Conservation (phyloP, 2,329 filamentous ascomycete genomes). For the Diaporthe sp. region DNA sequence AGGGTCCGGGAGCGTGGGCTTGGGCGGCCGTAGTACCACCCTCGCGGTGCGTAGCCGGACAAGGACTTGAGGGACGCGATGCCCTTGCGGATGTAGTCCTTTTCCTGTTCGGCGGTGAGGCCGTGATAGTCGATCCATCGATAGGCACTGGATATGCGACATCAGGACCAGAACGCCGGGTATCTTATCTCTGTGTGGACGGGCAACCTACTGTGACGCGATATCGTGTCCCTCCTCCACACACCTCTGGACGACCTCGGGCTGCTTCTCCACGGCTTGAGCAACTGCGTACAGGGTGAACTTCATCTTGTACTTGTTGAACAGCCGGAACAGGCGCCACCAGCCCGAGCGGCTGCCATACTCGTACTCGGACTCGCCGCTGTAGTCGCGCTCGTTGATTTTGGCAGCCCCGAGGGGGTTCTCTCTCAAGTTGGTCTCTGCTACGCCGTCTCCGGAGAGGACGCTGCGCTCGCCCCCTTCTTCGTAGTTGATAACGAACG, state of each 20-base stretch:
- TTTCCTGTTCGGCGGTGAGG: conserved; percentile 60
- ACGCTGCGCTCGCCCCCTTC: conserved; percentile 56
- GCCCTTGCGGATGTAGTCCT: conserved; percentile 59
- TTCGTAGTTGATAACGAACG: conserved; percentile 61
- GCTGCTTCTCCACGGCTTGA: conserved; percentile 61
- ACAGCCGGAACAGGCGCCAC: conserved; percentile 64
- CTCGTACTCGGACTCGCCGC: conserved; percentile 64
- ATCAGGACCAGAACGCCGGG: background rate
- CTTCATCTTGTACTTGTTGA: conserved; percentile 62
- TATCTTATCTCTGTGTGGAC: background rate
- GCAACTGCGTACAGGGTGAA: conserved; percentile 66
- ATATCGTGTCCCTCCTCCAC: conserved; percentile 65
- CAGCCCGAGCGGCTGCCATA: conserved; percentile 63
- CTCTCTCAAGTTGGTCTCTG: conserved; percentile 56
- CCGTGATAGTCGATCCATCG: conserved; percentile 66
- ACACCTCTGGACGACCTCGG: conserved; percentile 60
- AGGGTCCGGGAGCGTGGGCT: conserved; percentile 60
- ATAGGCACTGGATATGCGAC: conserved; percentile 50
- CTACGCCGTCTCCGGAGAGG: conserved; percentile 54
- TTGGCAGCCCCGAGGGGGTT: conserved; percentile 52
- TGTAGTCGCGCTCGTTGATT: conserved; percentile 59
- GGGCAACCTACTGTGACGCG: conserved; percentile 54
- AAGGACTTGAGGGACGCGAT: conserved; percentile 57
- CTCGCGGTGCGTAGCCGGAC: conserved; percentile 60
- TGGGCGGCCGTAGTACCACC: conserved; percentile 63